Evolutionary conservation across 2,329 filamentous ascomycete species (phyloP), one percentile per base, ranked within the genome.

Genomic region (Calycina marina): DNA sequence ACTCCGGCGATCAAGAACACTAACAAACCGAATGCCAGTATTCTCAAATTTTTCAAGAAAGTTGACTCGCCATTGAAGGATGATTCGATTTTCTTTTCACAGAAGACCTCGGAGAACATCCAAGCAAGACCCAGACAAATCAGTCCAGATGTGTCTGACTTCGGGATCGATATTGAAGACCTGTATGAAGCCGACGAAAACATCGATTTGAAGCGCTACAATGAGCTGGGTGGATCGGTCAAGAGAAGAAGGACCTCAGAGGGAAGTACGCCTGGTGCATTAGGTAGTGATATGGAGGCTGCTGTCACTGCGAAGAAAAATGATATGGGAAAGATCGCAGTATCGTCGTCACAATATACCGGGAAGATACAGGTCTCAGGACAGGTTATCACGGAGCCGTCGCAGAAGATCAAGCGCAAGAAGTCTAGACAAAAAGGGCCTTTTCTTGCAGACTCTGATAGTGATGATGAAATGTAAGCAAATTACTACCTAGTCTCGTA

Each of bases 11-110:
- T 34, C 11, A 51, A 46, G 26, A 35, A 41, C 9, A 37, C 41
- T 6, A 39, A 30, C 4, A 53, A 49, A 34, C 57, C 59, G 1
- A 82, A 81, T 45, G 61, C 63, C 5, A 83, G 74, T 40, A 83
- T 84, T 18, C 56, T 83, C 10, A 82, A 57, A 40, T 85, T 83
- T 53, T 85, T 85, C 50, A 74, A 79, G 47, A 84, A 82, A 48
- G 62, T 69, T 0, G 66, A 68, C 9, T 55, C 56, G 1, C 55
- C 45, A 8, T 15, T 52, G 32, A 58, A 66, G 35, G 64, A 77
- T 40, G 59, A 73, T 35, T 60, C 62, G 13, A 62, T 79, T 6
- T 78, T 81, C 35, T 54, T 62, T 3, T 55, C 60, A 14, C 20
- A 22, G 20, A 53, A 46, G 36, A 45, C 43, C 38, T 50, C 39